These are phyloP conservation scores for Gracilaria caudata DNA, from an alignment of 23 red algal species.

Conservation along the genomic window DNA sequence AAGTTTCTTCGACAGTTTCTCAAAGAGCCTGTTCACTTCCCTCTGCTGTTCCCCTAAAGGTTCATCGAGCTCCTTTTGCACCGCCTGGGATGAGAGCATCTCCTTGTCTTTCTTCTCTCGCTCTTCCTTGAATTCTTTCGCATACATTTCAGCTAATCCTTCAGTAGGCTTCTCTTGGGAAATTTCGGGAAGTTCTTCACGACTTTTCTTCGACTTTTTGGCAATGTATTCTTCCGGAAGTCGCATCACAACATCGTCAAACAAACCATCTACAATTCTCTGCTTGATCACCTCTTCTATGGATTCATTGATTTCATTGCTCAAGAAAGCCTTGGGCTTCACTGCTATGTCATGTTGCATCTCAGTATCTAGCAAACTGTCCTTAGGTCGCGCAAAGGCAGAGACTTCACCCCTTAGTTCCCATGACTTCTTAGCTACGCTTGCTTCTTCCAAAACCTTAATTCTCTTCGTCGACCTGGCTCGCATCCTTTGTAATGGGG, in stretches of 20 bases:
- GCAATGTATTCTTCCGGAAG: constrained; percentile 36
- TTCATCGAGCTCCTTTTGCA: constrained; percentile 15
- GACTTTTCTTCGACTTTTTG: neutral
- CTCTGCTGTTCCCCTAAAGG: constrained; percentile 48
- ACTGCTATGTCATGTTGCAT: constrained; percentile 76
- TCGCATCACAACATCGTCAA: constrained; percentile 73
- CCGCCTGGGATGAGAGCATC: constrained; percentile 16
- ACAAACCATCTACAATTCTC: constrained; percentile 75
- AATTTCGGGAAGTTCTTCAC: constrained; percentile 43
- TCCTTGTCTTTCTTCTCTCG: constrained; percentile 36
- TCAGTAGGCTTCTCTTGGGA: constrained; percentile 71
- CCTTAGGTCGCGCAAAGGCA: constrained; percentile 68
- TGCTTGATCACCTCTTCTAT: constrained; percentile 81
- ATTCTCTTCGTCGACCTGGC: constrained; percentile 26
- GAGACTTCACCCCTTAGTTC: constrained; percentile 88
- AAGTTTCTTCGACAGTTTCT: constrained; percentile 61
- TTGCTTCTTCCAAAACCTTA: constrained; percentile 64
- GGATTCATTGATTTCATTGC: constrained; percentile 37
- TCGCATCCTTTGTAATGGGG: constrained; percentile 30
- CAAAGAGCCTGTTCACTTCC: constrained; percentile 68
- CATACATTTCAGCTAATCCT: constrained; percentile 75
- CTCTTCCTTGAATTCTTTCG: constrained; percentile 49
- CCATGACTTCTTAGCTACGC: constrained; percentile 80
- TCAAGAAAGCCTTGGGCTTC: constrained; percentile 18
- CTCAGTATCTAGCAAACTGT: constrained; percentile 80